Percentiles rank a stretch among this genome's conserved stretches.
Conservation (phyloP, 768 basidiomycete genomes). For the Scleroderma citrinum region DNA sequence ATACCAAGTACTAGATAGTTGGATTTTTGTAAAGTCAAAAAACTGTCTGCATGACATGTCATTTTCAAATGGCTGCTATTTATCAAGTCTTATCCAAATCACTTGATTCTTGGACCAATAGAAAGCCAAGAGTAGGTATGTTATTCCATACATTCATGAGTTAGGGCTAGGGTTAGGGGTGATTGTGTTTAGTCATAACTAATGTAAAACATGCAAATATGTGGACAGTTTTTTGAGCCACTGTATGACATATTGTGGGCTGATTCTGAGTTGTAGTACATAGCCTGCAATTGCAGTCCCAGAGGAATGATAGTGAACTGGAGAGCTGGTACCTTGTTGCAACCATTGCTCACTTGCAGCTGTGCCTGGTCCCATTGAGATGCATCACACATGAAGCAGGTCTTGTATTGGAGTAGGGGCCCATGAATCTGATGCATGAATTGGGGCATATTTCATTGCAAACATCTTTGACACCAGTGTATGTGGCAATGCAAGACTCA, state of each 20-base stretch:
- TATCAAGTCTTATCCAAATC: no score
- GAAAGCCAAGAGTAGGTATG: no score
- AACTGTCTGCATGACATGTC: no score
- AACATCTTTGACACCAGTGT: conserved; percentile 2
- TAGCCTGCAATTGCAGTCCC: conserved; percentile 28
- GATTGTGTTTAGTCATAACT: no score
- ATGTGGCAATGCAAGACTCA: conserved; percentile 2
- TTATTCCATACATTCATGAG: no score
- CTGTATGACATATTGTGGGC: conserved; percentile 1
- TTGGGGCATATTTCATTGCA: conserved; percentile 10
- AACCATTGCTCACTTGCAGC: not conserved
- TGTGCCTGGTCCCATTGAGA: not conserved
- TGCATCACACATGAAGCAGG: conserved; percentile 27
- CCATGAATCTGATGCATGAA: conserved; percentile 20
- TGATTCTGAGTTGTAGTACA: conserved; percentile 15
- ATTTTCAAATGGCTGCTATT: no score
- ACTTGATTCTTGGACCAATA: no score
- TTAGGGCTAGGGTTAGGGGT: no score
- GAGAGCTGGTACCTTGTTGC: conserved; percentile 6
- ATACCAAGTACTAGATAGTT: no score
- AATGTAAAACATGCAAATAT: no score
- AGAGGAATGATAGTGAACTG: conserved; percentile 14
- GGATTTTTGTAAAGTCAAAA: no score
- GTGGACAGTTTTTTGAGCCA: no score
- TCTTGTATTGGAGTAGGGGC: conserved; percentile 8